These are phyloP conservation scores for Linanthus parryae DNA, from an alignment of 148 eudicot genomes.

Conservation along the genomic window DNA sequence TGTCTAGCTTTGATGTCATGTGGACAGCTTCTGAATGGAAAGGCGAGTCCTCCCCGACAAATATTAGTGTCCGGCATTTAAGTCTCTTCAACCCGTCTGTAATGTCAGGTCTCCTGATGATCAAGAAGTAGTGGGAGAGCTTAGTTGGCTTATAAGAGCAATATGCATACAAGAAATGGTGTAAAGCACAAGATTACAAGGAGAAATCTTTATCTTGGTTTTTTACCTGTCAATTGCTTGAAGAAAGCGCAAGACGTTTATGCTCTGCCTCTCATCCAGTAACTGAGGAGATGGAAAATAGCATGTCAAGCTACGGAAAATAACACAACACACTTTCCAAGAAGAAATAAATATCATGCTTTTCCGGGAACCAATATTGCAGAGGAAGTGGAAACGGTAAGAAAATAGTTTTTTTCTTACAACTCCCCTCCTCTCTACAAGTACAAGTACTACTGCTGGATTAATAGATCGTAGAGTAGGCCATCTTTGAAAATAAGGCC, in stretches of 20 bases:
- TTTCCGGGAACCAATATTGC: too few relatives aligned
- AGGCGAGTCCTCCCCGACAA: constrained; percentile 93
- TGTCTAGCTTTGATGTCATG: constrained; percentile 80
- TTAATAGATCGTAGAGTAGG: too few relatives aligned
- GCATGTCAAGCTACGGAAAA: too few relatives aligned
- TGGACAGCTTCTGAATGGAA: constrained; percentile 84
- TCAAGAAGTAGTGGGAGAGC: neutral
- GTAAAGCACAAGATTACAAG: neutral
- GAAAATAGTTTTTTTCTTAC: too few relatives aligned
- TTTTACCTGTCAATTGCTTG: constrained; percentile 86
- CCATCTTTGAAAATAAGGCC: too few relatives aligned
- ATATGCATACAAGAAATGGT: constrained; percentile 1
- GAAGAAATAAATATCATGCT: too few relatives aligned
- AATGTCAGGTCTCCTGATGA: constrained; percentile 80
- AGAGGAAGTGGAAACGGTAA: too few relatives aligned
- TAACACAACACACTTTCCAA: too few relatives aligned
- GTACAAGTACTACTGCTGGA: too few relatives aligned
- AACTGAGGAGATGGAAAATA: too few relatives aligned
- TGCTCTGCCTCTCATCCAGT: constrained; percentile 84
- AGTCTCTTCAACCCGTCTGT: constrained; percentile 72
- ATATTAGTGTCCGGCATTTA: constrained; percentile 82
- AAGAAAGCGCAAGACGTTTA: constrained; percentile 77
- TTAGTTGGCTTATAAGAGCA: neutral
- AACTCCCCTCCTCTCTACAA: too few relatives aligned
- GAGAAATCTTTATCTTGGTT: constrained; percentile 1